A percentile compares a stretch with the other conserved stretches of the same genome.
phyloP scores from a whole-genome alignment of 331 rosid species.

The Acacia pycnantha region DNA sequence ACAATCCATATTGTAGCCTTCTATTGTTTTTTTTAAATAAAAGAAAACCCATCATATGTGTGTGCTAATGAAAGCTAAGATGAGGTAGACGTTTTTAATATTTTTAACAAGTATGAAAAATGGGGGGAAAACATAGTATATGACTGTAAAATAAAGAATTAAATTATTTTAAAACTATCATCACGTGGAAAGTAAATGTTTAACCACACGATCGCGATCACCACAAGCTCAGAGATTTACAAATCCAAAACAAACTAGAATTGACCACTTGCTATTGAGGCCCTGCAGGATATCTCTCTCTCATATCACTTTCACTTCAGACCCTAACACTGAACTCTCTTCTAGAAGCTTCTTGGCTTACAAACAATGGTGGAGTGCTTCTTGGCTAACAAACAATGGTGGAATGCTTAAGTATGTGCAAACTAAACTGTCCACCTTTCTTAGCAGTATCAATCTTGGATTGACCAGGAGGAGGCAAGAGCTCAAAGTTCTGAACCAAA shows the following conservation, averaged over 20 bases:
- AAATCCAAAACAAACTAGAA: neutral
- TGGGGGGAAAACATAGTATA: neutral
- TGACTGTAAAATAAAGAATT: neutral
- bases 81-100: neutral
- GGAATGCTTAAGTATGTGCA: conserved; percentile 85
- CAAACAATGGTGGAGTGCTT: conserved; percentile 83
- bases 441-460: conserved; percentile 67
- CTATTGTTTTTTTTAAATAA: no score
- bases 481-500: conserved; percentile 83
- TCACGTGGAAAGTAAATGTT: no score
- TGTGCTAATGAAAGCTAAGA: neutral
- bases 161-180: conserved; percentile 23
- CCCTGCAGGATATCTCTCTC: neutral
- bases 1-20: no score
- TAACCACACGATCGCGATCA: neutral
- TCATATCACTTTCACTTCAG: neutral
- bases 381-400: conserved; percentile 77
- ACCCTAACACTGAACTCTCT: neutral
- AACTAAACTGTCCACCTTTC: conserved; percentile 87
- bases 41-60: no score
- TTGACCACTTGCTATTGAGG: neutral
- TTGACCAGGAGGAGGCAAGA: conserved; percentile 80
- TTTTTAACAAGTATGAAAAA: neutral
- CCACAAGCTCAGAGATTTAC: conserved; percentile 23
- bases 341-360: conserved; percentile 50